These are phyloP conservation scores for Xylaria sp. DNA, from an alignment of 2,329 filamentous ascomycete genomes.

Conservation along the genomic window DNA sequence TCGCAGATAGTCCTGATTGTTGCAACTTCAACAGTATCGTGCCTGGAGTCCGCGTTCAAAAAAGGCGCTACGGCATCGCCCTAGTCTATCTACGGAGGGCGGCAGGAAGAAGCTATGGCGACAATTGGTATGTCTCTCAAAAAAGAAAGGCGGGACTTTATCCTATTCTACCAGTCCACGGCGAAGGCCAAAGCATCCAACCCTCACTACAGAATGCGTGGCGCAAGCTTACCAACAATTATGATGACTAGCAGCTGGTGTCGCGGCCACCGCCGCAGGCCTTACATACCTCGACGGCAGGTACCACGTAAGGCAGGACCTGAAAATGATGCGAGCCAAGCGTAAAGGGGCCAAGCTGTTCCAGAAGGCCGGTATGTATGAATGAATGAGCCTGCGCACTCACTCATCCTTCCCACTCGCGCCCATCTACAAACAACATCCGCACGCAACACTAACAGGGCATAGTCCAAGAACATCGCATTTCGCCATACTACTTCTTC, in stretches of 20 bases:
- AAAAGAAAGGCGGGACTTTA: neutral
- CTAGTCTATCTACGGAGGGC: neutral
- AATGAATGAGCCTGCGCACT: neutral
- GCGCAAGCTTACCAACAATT: slow-evolving; percentile 15
- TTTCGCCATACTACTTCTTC: slow-evolving; percentile 75
- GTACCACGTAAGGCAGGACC: slow-evolving; percentile 72
- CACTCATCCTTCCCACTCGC: slow-evolving; percentile 27
- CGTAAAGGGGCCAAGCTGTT: slow-evolving; percentile 58
- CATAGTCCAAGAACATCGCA: slow-evolving; percentile 61
- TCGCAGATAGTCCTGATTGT: neutral
- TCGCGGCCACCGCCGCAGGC: slow-evolving; percentile 52
- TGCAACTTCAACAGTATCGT: neutral
- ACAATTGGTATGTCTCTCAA: slow-evolving; percentile 33
- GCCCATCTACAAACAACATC: neutral
- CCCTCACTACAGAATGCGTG: neutral
- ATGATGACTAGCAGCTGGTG: slow-evolving; percentile 44
- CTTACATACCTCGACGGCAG: slow-evolving; percentile 75
- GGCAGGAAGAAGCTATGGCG: slow-evolving; percentile 24
- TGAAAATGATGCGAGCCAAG: slow-evolving; percentile 58
- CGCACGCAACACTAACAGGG: slow-evolving; percentile 18
- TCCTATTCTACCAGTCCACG: neutral
- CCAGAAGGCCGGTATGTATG: slow-evolving; percentile 57
- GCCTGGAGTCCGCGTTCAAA: neutral
- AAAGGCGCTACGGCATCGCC: neutral
- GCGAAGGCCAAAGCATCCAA: neutral